Evolutionary conservation across 352 stramenopile genomes (phyloP).

Genomic region (Phytophthora nicotianae): DNA sequence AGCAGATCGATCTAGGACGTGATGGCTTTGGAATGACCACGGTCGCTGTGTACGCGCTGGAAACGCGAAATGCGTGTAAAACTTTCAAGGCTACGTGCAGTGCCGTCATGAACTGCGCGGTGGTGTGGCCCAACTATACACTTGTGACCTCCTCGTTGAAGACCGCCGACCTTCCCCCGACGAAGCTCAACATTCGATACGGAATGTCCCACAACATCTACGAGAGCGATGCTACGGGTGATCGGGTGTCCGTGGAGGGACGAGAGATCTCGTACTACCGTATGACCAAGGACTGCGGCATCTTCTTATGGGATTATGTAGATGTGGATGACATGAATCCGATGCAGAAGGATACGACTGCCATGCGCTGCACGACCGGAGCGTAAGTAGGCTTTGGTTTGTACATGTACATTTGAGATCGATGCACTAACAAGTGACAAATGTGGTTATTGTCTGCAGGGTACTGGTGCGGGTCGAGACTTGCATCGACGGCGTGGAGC

Average conservation of each 20-base stretch:
- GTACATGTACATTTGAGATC: too few relatives aligned
- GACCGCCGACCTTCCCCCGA: conserved; percentile 22
- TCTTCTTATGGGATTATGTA: conserved; percentile 44
- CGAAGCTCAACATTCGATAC: conserved; percentile 37
- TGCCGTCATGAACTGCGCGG: conserved; percentile 32
- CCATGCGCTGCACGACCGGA: conserved; percentile 33
- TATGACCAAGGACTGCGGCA: conserved; percentile 25
- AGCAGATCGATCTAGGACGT: conserved; percentile 25
- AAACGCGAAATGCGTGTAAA: conserved; percentile 31
- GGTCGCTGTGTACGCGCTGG: conserved; percentile 33
- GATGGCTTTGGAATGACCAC: conserved; percentile 40
- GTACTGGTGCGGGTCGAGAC: conserved; percentile 46
- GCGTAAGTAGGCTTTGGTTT: conserved; percentile 34
- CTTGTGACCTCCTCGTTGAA: conserved; percentile 27
- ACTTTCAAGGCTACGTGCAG: conserved; percentile 29
- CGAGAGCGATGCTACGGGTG: conserved; percentile 25
- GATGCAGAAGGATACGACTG: conserved; percentile 15
- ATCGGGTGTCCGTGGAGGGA: conserved; percentile 31
- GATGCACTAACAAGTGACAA: too few relatives aligned
- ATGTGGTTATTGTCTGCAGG: conserved; percentile 7
- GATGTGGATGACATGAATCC: conserved; percentile 39
- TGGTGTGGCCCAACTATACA: conserved; percentile 35
- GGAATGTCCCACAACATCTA: conserved; percentile 29
- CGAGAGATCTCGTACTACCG: conserved; percentile 37
- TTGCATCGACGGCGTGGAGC: conserved; percentile 52